phyloP scores from a whole-genome alignment of 805 yeast genomes.

The Brettanomyces nanus region DNA sequence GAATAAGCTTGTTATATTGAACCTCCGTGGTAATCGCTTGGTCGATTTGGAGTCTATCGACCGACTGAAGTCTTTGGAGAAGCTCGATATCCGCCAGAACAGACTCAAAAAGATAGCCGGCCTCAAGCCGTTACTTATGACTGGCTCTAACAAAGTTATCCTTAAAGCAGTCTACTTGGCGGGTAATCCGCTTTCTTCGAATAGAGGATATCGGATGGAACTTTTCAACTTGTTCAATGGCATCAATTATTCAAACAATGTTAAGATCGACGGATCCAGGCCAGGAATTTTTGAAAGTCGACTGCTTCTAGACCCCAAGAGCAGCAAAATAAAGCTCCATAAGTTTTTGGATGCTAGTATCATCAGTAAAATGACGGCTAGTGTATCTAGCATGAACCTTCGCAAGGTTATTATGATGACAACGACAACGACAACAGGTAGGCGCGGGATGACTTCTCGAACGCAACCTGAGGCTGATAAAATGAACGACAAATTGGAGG shows the following conservation, averaged over 20 bases:
- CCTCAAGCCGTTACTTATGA: slow-evolving; percentile 32
- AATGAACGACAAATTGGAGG: too few relatives aligned
- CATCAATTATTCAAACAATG: slow-evolving; percentile 34
- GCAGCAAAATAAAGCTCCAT: slow-evolving; percentile 35
- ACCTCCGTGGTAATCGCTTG: slow-evolving; percentile 42
- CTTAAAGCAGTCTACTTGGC: slow-evolving; percentile 23
- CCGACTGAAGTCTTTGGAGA: slow-evolving; percentile 33
- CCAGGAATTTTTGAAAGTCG: slow-evolving; percentile 58
- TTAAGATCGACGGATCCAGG: slow-evolving; percentile 50
- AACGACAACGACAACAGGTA: slow-evolving; percentile 2
- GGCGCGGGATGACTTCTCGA: slow-evolving; percentile 11
- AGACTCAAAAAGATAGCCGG: slow-evolving; percentile 28
- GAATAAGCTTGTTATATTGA: slow-evolving; percentile 36
- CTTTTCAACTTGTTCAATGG: slow-evolving; percentile 51
- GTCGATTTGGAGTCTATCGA: slow-evolving; percentile 37
- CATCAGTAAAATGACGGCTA: slow-evolving; percentile 29
- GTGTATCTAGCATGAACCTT: slow-evolving; percentile 29
- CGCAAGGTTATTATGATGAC: slow-evolving; percentile 17
- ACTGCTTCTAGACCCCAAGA: slow-evolving; percentile 41
- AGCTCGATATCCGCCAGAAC: slow-evolving; percentile 47
- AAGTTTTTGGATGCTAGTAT: slow-evolving; percentile 30
- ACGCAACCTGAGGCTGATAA: too few relatives aligned
- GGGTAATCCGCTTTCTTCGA: slow-evolving; percentile 31
- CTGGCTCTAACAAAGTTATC: slow-evolving; percentile 14
- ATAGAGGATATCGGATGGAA: slow-evolving; percentile 42